Percentiles rank a stretch among this genome's conserved stretches.
Conservation (phyloP, 1,284 basidiomycete genomes). For the Moniliophthora roreri region DNA sequence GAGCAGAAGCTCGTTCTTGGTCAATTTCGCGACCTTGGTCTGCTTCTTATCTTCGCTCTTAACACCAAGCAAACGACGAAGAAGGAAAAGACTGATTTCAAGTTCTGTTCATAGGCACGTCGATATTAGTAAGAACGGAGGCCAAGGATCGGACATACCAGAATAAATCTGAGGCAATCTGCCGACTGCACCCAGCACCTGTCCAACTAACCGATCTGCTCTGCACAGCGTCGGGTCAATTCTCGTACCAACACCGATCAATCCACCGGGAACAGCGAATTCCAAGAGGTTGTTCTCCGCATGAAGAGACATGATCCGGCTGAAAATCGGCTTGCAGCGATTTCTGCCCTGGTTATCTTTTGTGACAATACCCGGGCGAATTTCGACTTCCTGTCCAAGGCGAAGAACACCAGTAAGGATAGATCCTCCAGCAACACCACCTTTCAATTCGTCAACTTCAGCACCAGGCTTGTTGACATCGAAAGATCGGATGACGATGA, state of each 20-base stretch:
- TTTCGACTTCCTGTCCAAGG: slow-evolving; percentile 95
- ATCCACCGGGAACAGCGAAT: slow-evolving; percentile 95
- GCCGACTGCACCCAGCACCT: slow-evolving; percentile 93
- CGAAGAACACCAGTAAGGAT: slow-evolving; percentile 92
- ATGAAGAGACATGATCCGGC: slow-evolving; percentile 86
- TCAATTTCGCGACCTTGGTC: slow-evolving; percentile 92
- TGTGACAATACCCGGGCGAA: slow-evolving; percentile 95
- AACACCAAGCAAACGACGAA: slow-evolving; percentile 94
- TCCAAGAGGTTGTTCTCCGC: slow-evolving; percentile 95
- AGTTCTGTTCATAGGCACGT: slow-evolving; percentile 52
- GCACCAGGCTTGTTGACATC: slow-evolving; percentile 99
- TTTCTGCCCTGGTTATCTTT: slow-evolving; percentile 92
- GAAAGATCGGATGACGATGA: slow-evolving; percentile 99
- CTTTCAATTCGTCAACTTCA: slow-evolving; percentile 95
- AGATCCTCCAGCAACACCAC: slow-evolving; percentile 96
- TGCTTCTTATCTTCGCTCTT: slow-evolving; percentile 99
- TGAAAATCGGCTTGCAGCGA: slow-evolving; percentile 93
- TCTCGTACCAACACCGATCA: slow-evolving; percentile 97
- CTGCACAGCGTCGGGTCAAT: slow-evolving; percentile 97
- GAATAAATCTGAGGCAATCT: slow-evolving; percentile 93
- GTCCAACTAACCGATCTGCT: slow-evolving; percentile 95
- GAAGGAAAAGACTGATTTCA: slow-evolving; percentile 90
- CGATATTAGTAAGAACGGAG: neutral
- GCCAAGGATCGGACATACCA: slow-evolving; percentile 45
- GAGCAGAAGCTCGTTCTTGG: slow-evolving; percentile 90